phyloP scores from a whole-genome alignment of 345 rosid genomes.

The Populus davidiana region DNA sequence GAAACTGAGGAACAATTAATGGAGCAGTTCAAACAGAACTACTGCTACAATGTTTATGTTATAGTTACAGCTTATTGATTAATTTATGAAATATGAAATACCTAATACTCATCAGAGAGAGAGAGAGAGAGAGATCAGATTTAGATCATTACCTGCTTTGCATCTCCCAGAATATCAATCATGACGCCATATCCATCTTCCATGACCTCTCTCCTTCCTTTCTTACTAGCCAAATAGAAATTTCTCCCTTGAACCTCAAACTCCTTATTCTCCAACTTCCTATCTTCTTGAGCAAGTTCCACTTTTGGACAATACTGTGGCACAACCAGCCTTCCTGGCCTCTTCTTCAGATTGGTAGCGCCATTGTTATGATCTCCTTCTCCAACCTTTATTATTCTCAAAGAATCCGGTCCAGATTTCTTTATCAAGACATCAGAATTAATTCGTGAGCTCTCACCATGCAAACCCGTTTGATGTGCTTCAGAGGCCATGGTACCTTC shows the following conservation, averaged over 20 bases:
- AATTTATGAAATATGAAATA: neutral
- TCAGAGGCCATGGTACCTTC: neutral
- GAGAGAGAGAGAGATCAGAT: neutral
- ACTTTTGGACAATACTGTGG: constrained; percentile 21
- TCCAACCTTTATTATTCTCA: neutral
- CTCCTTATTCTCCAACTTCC: constrained; percentile 27
- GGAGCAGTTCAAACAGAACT: neutral
- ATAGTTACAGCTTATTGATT: neutral
- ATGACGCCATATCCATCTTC: constrained; percentile 45
- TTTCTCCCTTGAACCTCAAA: constrained; percentile 38
- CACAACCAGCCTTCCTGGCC: constrained; percentile 45
- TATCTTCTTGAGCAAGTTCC: constrained; percentile 8
- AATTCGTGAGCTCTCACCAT: neutral
- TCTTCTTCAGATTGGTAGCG: constrained; percentile 24
- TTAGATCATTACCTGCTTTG: constrained; percentile 36
- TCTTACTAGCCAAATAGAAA: constrained; percentile 40
- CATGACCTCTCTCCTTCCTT: constrained; percentile 48
- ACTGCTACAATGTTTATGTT: neutral
- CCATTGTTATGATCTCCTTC: neutral
- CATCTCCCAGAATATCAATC: constrained; percentile 41
- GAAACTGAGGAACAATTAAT: neutral
- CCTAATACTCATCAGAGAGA: neutral
- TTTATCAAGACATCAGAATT: neutral
- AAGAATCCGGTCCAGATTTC: neutral
- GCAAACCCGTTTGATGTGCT: constrained; percentile 10